Base-by-base conservation (phyloP, 1,284 basidiomycete genomes). In the Ceratobasidium sp. region DNA sequence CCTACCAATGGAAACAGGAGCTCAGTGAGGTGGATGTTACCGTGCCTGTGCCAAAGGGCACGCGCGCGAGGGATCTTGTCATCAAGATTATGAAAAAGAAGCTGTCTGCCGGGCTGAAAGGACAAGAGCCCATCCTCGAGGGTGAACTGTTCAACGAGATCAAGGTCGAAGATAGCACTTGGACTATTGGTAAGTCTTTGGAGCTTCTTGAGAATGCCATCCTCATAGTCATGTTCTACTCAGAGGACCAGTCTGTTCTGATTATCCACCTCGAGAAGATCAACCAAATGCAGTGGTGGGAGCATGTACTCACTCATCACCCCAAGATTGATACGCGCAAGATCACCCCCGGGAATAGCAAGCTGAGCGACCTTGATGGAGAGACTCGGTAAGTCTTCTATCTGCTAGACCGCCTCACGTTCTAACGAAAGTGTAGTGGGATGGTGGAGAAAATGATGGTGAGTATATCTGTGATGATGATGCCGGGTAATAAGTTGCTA, bases 401-500 rank as follows among this genome's bases (percentile, higher is more conserved):
- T 67, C n/a, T 16, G 13, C 21, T 3, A 16, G 1, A 13, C 6
- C 41, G 30, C 59, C 28, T 11, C 58, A 28, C 54, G 41, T 35
- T 59, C 58, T 46, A 16, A 70, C 61, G 77, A 41, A 77, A 47
- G 70, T 73, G 70, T 79, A 93, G 97, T 77, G 95, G 94, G 0
- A 95, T 99, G 94, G 98, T 99, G 0, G 98, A 99, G 83, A 99
- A 99, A 85, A 99, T 99, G 98, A 99, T 99, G 97, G 96, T 96
- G 82, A 78, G 91, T 80, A 77, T 21, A 30, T 54, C n/a, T 38
- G 8, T 38, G n/a, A 18, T 13, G 28, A 21, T 32, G 52, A 62
- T 69, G 26, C 44, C 35, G 35, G 11, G 21, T 16, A n/a, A 35
- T 16, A 23, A 13, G 46, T 71, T 26, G 55, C 43, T 62, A 69